phyloP scores from a whole-genome alignment of 495 filamentous ascomycete species.

The Astrothelium subdiscretum region DNA sequence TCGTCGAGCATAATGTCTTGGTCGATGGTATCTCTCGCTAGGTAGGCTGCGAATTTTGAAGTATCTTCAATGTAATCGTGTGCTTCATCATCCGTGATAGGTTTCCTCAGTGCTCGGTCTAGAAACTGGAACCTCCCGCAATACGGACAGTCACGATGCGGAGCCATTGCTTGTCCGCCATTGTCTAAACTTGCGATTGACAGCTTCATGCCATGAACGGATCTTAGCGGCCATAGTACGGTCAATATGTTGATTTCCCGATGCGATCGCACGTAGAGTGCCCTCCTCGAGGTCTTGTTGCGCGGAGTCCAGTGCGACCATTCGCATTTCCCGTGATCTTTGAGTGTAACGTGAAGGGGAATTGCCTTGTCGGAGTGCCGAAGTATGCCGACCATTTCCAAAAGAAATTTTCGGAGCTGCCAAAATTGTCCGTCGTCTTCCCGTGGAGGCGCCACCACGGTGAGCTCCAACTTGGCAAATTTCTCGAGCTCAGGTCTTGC shows the following conservation, averaged over 20 bases:
- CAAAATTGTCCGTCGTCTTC: not conserved
- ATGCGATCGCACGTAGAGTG: not conserved
- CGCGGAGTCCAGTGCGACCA: not conserved
- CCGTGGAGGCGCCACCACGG: not conserved
- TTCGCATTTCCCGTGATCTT: not conserved
- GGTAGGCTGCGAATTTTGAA: not conserved
- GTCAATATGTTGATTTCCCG: not conserved
- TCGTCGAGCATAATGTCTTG: not conserved
- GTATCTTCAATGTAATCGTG: not conserved
- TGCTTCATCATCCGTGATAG: not conserved
- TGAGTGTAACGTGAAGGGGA: not conserved
- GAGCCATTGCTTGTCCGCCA: not conserved
- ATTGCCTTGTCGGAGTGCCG: not conserved
- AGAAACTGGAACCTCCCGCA: not conserved
- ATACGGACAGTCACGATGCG: not conserved
- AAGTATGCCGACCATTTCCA: not conserved
- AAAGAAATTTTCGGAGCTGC: not conserved
- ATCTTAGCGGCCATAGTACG: not conserved
- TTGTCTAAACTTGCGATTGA: not conserved
- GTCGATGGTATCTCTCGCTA: not conserved
- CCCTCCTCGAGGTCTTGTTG: not conserved
- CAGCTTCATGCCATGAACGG: not conserved
- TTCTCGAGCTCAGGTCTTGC: not conserved
- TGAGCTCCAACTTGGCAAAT: not conserved
- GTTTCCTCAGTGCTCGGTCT: not conserved